phyloP scores from a whole-genome alignment of 192 early-diverging fungal genomes.

The Backusella tarrabulga region DNA sequence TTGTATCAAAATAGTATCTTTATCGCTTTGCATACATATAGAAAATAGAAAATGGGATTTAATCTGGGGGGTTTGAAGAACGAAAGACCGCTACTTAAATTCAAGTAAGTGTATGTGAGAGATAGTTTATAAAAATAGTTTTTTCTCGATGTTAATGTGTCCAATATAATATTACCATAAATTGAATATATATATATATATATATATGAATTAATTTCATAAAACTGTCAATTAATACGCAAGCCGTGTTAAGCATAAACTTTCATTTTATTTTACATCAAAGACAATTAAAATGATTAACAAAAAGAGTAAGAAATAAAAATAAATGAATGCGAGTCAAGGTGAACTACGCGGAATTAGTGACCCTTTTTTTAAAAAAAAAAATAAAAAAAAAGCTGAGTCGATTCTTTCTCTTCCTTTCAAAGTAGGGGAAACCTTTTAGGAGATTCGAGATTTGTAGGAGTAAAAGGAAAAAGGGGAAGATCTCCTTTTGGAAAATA shows the following conservation, averaged over 20 bases:
- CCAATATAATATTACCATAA: too few species aligned
- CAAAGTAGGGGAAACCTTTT: neutral
- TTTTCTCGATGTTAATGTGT: too few species aligned
- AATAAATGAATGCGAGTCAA: neutral
- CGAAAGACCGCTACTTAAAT: neutral
- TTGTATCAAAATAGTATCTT: neutral
- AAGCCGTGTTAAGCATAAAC: neutral
- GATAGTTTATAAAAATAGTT: too few species aligned
- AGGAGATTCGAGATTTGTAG: conserved; percentile 5
- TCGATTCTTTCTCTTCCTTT: neutral
- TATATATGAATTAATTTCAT: neutral
- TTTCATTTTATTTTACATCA: neutral
- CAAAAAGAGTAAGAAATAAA: neutral
- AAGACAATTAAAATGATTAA: neutral
- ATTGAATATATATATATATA: neutral
- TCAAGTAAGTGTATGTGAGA: too few species aligned
- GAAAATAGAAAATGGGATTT: neutral
- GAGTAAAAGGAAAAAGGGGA: neutral
- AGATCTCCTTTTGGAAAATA: neutral
- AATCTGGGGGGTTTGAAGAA: neutral
- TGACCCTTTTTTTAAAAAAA: neutral
- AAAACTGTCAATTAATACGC: neutral
- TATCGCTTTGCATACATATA: neutral
- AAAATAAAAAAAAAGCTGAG: neutral
- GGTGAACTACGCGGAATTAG: neutral